Conservation (phyloP, 2,329 filamentous ascomycete species). For the Neurospora sp. region DNA sequence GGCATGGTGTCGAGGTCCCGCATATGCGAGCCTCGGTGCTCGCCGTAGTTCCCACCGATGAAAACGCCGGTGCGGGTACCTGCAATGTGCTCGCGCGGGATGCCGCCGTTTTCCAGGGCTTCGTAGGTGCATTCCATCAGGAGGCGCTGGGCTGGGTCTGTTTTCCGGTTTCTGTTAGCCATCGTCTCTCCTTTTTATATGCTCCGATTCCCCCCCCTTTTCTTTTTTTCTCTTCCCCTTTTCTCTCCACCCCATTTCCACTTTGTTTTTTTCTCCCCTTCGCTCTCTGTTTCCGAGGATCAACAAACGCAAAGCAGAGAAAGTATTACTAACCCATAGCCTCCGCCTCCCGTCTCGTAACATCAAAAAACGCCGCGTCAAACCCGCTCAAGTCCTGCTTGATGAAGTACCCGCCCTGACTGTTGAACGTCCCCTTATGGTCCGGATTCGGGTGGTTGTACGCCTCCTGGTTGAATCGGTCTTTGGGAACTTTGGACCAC, state of each 20-base stretch:
- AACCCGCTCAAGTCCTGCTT: constrained; percentile 21
- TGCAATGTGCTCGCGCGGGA: constrained; percentile 20
- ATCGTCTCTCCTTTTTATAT: background rate
- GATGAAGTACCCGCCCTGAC: constrained; percentile 24
- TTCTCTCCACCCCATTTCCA: background rate
- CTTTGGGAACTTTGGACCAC: constrained; percentile 22
- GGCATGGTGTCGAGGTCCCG: constrained; percentile 16
- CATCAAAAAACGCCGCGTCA: constrained; percentile 27
- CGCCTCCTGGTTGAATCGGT: constrained; percentile 24
- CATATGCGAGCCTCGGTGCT: constrained; percentile 14
- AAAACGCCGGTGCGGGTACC: constrained; percentile 25
- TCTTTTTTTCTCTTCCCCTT: background rate
- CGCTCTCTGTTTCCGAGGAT: background rate
- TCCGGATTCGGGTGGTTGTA: constrained; percentile 26
- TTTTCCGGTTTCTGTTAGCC: background rate
- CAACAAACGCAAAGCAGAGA: background rate
- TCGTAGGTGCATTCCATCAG: constrained; percentile 26
- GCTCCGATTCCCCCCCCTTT: background rate
- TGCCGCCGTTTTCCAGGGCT: constrained; percentile 24
- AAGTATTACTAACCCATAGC: constrained; percentile 21
- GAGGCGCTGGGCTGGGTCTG: constrained; percentile 23
- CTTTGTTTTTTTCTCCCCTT: background rate
- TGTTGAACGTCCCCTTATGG: constrained; percentile 25
- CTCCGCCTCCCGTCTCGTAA: constrained; percentile 26
- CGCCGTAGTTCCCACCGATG: constrained; percentile 19